Evolutionary conservation across 805 yeast genomes (phyloP).

Genomic region (Candida fluviatilis): DNA sequence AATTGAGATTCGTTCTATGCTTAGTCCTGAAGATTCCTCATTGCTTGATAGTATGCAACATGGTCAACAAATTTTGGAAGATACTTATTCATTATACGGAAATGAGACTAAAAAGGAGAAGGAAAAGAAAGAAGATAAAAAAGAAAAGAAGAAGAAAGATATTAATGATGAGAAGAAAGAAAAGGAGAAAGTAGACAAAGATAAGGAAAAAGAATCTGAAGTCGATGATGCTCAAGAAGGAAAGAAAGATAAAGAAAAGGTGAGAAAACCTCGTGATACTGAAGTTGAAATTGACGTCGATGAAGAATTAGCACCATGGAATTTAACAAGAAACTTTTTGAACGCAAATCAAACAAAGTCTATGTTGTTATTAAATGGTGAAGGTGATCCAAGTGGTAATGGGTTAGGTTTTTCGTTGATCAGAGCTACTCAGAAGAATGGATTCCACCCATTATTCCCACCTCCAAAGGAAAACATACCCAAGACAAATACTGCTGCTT

Average conservation of each 20-base stretch:
- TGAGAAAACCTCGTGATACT: slow-evolving; percentile 28
- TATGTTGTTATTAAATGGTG: slow-evolving; percentile 91
- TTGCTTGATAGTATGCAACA: slow-evolving; percentile 88
- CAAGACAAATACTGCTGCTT: slow-evolving; percentile 37
- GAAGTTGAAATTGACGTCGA: slow-evolving; percentile 57
- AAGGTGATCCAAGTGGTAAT: slow-evolving; percentile 91
- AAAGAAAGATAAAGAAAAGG: slow-evolving; percentile 19
- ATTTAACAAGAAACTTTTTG: slow-evolving; percentile 82
- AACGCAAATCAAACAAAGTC: slow-evolving; percentile 96
- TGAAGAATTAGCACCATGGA: slow-evolving; percentile 93
- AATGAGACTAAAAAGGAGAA: slow-evolving; percentile 31
- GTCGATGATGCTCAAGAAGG: slow-evolving; percentile 18
- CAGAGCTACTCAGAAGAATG: slow-evolving; percentile 93
- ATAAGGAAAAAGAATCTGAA: slow-evolving; percentile 20
- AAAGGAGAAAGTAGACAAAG: slow-evolving; percentile 20
- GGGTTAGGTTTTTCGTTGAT: slow-evolving; percentile 87
- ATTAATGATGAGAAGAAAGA: slow-evolving; percentile 39
- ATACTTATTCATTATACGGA: slow-evolving; percentile 54
- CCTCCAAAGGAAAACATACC: slow-evolving; percentile 35
- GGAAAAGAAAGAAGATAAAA: slow-evolving; percentile 15
- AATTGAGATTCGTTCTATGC: slow-evolving; percentile 75
- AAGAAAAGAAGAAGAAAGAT: slow-evolving; percentile 33
- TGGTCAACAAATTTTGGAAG: slow-evolving; percentile 87
- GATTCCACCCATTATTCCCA: slow-evolving; percentile 50
- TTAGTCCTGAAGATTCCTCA: slow-evolving; percentile 87